Base-by-base conservation (phyloP, 75 land plant genomes). In the Pinus taeda region DNA sequence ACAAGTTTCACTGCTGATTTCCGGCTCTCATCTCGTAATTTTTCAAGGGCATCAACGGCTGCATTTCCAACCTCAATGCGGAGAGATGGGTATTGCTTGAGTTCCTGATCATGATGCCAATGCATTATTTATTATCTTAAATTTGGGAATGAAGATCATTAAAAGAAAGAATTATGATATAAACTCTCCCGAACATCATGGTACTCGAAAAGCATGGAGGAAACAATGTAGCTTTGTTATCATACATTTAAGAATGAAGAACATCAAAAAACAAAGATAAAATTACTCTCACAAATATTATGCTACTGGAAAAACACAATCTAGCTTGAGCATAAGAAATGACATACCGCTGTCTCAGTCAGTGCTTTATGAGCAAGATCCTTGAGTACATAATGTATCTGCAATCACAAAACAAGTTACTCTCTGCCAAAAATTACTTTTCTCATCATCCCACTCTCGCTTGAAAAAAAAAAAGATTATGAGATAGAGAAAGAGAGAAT, bases 381-480 rank as follows among this genome's bases (percentile, higher is more conserved):
- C 84, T 92, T 96, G 70, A 96, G 76, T 57, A 96, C 78, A 33
- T 77, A 85, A 88, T 95, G 98, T 56, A 94, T 91, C 98, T 95
- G 90, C 15, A 83, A 84, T 20, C 53, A 74, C 18, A 49, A 80
- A 60, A 63, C 58, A n/a, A 69, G 42, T 69, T 18, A 69, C 24
- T 30, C 53, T 69, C 33, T 9, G 29, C 13, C 12, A 69, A 39
- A n/a, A 4, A 33, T 15, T 69, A 69, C n/a, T 21, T 36, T 3
- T 69, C 8, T 69, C 15, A 6, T 7, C n/a, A 6, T 36, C 24
- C 15, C 3, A 67, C 22, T 39, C 39, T 66, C 9, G 11, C 21
- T 67, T 67, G 45, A 39, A 39, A 67, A 33, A 18, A 36, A 14
- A 36, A 4, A n/a, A n/a, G n/a, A 26, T 26, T 26, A 26, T 26